Evolutionary conservation across 129 eudicot species (phyloP).

Genomic region (Cynara cardunculus): DNA sequence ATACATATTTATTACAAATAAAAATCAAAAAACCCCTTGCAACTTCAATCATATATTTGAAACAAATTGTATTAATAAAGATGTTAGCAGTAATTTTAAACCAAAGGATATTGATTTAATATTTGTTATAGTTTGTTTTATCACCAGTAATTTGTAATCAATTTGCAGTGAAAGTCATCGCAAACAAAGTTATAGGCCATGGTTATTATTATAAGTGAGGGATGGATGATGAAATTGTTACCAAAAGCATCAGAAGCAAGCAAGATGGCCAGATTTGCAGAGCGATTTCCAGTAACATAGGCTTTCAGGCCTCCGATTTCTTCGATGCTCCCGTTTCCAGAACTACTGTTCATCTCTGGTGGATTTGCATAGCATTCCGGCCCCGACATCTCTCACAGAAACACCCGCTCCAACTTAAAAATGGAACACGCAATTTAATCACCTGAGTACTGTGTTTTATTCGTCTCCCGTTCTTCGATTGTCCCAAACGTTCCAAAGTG

Average conservation of each 20-base stretch:
- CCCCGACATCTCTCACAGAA: conserved; percentile 28
- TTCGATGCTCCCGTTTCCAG: conserved; percentile 41
- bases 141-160: conserved; percentile 23
- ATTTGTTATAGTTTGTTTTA: too few relatives aligned
- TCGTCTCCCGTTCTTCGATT: too few relatives aligned
- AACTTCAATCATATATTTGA: too few relatives aligned
- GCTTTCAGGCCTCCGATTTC: conserved; percentile 49
- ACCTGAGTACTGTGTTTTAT: too few relatives aligned
- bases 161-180: not conserved
- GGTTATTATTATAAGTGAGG: not conserved
- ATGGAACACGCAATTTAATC: not conserved
- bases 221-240: not conserved
- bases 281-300: conserved; percentile 41
- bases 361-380: conserved; percentile 48
- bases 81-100: too few relatives aligned
- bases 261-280: conserved; percentile 44
- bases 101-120: not conserved
- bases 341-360: conserved; percentile 19
- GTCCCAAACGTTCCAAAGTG: too few relatives aligned
- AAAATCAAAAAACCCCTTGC: not conserved
- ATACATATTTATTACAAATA: not conserved
- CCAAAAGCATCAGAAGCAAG: conserved; percentile 55
- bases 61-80: too few relatives aligned
- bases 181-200: not conserved
- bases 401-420: not conserved